phyloP scores from a whole-genome alignment of 192 early-diverging fungal species.

The Tieghemiomyces parasiticus region DNA sequence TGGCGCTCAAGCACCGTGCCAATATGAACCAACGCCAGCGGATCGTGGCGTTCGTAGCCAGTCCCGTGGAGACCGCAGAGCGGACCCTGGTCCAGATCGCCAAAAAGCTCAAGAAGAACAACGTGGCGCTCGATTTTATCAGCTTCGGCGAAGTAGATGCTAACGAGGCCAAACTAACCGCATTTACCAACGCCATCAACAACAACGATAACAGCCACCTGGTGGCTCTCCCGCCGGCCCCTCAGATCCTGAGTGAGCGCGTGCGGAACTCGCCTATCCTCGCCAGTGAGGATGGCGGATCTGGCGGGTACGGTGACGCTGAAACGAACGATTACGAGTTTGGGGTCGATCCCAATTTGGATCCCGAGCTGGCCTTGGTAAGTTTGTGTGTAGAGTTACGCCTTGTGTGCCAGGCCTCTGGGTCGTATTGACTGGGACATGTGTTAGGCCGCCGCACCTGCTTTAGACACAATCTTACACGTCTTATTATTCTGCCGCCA shows the following conservation, averaged over 20 bases:
- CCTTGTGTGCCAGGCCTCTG: too few species aligned
- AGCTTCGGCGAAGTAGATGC: constrained; percentile 88
- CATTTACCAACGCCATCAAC: constrained; percentile 82
- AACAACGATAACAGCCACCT: constrained; percentile 87
- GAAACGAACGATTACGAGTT: constrained; percentile 59
- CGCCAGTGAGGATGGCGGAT: constrained; percentile 60
- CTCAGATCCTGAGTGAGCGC: constrained; percentile 81
- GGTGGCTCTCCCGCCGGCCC: constrained; percentile 83
- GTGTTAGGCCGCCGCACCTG: too few species aligned
- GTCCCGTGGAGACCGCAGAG: constrained; percentile 72
- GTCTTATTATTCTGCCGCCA: too few species aligned
- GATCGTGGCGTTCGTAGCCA: constrained; percentile 87
- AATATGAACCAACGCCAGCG: constrained; percentile 92
- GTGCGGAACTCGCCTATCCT: constrained; percentile 78
- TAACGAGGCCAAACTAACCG: constrained; percentile 80
- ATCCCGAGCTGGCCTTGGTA: constrained; percentile 85
- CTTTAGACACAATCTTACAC: too few species aligned
- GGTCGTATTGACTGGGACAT: too few species aligned
- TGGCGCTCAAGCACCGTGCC: constrained; percentile 92
- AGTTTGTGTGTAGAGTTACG: constrained; percentile 3
- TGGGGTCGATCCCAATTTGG: constrained; percentile 85
- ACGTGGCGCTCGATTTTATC: constrained; percentile 84
- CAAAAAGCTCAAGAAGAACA: constrained; percentile 98
- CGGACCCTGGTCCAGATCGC: constrained; percentile 73
- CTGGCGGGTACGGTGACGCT: constrained; percentile 35